Evolutionary conservation across 768 basidiomycete genomes (phyloP).

Genomic region (Saitozyma podzolica): DNA sequence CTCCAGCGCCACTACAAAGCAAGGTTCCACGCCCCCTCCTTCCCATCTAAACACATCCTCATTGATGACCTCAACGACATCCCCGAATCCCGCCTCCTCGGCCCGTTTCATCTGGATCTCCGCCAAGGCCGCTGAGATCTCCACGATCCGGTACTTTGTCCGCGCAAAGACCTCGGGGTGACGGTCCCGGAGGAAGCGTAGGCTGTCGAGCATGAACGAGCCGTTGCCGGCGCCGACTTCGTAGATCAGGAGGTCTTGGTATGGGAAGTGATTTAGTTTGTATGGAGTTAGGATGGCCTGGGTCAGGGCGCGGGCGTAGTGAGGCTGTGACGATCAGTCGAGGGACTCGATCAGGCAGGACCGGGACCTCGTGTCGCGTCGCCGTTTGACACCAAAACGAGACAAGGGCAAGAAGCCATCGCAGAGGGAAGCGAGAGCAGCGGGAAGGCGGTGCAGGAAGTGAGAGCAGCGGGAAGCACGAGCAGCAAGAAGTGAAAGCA

Average conservation of each 20-base stretch:
- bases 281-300: slow-evolving; percentile 88
- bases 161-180: slow-evolving; percentile 88
- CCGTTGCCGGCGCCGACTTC: slow-evolving; percentile 99
- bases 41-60: slow-evolving; percentile 61
- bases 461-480: neutral
- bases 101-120: slow-evolving; percentile 60
- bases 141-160: slow-evolving; percentile 89
- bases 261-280: slow-evolving; percentile 90
- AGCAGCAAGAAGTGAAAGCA: too few relatives aligned
- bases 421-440: too few relatives aligned
- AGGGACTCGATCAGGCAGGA: neutral
- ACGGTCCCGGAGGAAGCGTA: slow-evolving; percentile 71
- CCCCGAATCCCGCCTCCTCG: slow-evolving; percentile 34
- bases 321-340: slow-evolving; percentile 63
- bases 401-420: too few relatives aligned
- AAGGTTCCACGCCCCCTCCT: slow-evolving; percentile 75
- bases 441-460: too few relatives aligned
- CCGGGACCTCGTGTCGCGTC: too few relatives aligned
- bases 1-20: slow-evolving; percentile 92
- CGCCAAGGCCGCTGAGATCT: slow-evolving; percentile 81
- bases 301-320: slow-evolving; percentile 88
- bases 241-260: slow-evolving; percentile 92
- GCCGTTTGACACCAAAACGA: too few relatives aligned
- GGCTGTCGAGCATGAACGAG: slow-evolving; percentile 83
- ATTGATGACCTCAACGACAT: slow-evolving; percentile 56